phyloP scores from a whole-genome alignment of 139 green algal genomes.

The Chlorella ohadii region DNA sequence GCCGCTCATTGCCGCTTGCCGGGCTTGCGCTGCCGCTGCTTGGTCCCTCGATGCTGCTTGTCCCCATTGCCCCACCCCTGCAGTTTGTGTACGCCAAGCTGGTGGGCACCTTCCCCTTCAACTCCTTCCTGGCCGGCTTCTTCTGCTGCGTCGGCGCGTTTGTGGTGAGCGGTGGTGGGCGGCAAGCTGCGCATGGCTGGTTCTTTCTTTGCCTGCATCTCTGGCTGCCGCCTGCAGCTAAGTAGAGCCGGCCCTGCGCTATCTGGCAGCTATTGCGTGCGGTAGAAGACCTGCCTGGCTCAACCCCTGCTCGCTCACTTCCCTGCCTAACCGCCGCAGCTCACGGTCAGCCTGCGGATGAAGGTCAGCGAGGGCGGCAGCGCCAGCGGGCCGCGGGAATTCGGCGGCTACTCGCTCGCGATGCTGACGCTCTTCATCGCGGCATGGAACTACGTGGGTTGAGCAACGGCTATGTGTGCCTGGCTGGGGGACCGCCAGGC shows the following conservation, averaged over 20 bases:
- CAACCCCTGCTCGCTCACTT: too few species aligned
- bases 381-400: slow-evolving; percentile 69
- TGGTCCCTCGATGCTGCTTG: background rate
- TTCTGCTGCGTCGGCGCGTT: slow-evolving; percentile 80
- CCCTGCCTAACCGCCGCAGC: too few species aligned
- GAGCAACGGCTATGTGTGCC: background rate
- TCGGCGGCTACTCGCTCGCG: slow-evolving; percentile 83
- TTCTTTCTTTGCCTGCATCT: too few species aligned
- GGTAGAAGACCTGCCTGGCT: too few species aligned
- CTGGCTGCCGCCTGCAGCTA: too few species aligned
- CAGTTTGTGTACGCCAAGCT: slow-evolving; percentile 84
- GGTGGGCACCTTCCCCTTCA: slow-evolving; percentile 90
- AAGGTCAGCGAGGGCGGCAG: slow-evolving; percentile 59
- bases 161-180: slow-evolving; percentile 38
- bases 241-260: too few species aligned
- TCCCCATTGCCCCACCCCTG: background rate
- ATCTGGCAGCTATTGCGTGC: too few species aligned
- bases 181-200: too few species aligned
- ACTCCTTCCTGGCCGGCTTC: slow-evolving; percentile 83
- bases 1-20: background rate
- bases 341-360: slow-evolving; percentile 77
- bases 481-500: too few species aligned
- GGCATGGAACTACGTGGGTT: slow-evolving; percentile 84
- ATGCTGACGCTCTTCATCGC: slow-evolving; percentile 75
- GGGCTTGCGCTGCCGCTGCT: background rate